Conservation (phyloP, 2,329 filamentous ascomycete species). For the Pestalotiopsis fici region DNA sequence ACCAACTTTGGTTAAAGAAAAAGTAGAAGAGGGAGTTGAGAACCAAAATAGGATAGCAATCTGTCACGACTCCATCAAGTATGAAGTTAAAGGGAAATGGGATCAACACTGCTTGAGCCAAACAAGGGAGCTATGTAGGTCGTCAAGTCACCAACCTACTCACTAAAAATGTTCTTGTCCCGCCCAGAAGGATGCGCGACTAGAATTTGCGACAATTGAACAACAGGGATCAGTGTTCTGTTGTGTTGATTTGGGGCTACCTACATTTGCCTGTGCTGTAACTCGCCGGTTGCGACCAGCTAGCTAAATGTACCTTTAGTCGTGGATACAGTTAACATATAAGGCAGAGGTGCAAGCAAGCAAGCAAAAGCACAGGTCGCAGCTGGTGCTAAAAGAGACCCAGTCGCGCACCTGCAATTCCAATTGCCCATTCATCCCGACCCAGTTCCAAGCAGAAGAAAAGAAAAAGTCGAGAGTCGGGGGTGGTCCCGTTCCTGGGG, state of each 20-base stretch:
- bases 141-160: no score
- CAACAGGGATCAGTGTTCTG: neutral
- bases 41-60: neutral
- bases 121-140: no score
- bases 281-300: neutral
- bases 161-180: no score
- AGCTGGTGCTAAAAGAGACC: neutral
- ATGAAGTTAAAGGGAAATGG: neutral
- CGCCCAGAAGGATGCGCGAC: neutral
- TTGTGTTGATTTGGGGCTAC: neutral
- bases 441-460: neutral
- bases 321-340: neutral
- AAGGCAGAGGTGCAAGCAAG: neutral
- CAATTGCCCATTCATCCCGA: neutral
- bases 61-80: neutral
- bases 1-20: neutral
- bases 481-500: neutral
- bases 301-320: neutral
- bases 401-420: conserved; percentile 8
- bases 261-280: neutral
- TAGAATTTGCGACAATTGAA: no score
- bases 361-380: neutral
- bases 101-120: neutral
- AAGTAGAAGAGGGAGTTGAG: neutral
- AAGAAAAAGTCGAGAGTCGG: neutral